A percentile compares a stretch with the other conserved stretches of the same genome.
These are phyloP conservation scores for Liriodendron chinense DNA, from an alignment of 164 flowering plant species.

Conservation along the genomic window DNA sequence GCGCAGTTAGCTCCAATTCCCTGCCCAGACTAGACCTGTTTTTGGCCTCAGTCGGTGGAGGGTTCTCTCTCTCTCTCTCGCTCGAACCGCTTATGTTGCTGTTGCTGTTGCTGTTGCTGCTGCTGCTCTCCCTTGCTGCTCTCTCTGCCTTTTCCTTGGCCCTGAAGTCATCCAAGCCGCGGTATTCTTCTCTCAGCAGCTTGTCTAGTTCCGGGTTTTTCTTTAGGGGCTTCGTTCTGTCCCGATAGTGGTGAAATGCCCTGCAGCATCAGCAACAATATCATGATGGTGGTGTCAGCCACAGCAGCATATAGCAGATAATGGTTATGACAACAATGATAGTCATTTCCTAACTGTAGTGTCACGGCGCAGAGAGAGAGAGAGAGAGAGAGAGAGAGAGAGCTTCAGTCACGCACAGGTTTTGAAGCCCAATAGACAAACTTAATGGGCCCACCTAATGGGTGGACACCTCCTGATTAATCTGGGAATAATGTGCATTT, in stretches of 20 bases:
- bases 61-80: slow-evolving; percentile 10
- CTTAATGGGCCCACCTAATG: too few species aligned
- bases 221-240: slow-evolving; percentile 41
- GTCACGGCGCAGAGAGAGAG: too few species aligned
- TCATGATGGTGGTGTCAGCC: neutral
- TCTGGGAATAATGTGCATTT: too few species aligned
- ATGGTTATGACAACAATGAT: too few species aligned
- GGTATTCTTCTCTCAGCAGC: slow-evolving; percentile 71
- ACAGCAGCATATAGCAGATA: too few species aligned
- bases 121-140: slow-evolving; percentile 23
- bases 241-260: slow-evolving; percentile 88
- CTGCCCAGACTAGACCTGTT: slow-evolving; percentile 22
- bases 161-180: slow-evolving; percentile 73
- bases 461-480: too few species aligned
- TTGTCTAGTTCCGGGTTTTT: slow-evolving; percentile 78
- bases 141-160: slow-evolving; percentile 44
- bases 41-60: slow-evolving; percentile 15
- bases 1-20: slow-evolving; percentile 17
- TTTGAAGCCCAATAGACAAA: too few species aligned
- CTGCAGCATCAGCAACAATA: slow-evolving; percentile 34
- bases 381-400: too few species aligned
- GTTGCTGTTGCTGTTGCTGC: neutral
- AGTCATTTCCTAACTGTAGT: too few species aligned
- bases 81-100: neutral
- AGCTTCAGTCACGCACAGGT: too few species aligned